These are phyloP conservation scores for Leccinum pachyderme DNA, from an alignment of 1,284 basidiomycete species.

Conservation along the genomic window DNA sequence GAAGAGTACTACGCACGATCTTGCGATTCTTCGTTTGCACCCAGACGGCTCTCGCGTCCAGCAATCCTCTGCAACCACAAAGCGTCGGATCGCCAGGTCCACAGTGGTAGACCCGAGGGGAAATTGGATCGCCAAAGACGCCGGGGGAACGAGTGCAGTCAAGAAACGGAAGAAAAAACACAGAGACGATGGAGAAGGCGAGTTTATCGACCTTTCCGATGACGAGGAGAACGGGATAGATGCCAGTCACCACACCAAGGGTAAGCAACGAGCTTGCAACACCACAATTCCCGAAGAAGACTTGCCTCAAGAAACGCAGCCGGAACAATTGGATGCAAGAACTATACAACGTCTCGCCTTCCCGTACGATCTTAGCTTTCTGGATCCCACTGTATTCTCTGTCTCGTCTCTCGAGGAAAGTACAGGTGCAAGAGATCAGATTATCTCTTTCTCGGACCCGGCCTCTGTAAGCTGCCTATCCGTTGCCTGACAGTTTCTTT, in stretches of 20 bases:
- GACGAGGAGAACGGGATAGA: conserved; percentile 11
- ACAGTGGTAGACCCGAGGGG: conserved; percentile 34
- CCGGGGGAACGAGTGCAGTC: conserved; percentile 39
- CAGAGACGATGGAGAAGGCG: conserved; percentile 23
- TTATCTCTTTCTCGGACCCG: conserved; percentile 34
- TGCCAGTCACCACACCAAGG: conserved; percentile 17
- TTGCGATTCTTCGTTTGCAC: conserved; percentile 56
- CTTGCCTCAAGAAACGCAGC: conserved; percentile 5
- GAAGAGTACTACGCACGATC: conserved; percentile 56
- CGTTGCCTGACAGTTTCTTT: background rate
- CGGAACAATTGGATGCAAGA: conserved; percentile 23
- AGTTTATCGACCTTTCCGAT: conserved; percentile 20
- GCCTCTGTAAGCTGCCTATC: conserved; percentile 44
- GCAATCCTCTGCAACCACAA: conserved; percentile 37
- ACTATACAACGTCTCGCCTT: conserved; percentile 40
- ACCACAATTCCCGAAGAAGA: conserved; percentile 7
- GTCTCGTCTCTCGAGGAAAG: conserved; percentile 14
- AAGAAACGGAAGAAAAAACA: conserved; percentile 26
- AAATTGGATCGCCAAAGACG: conserved; percentile 37
- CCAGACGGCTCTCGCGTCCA: conserved; percentile 57
- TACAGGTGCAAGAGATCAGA: background rate
- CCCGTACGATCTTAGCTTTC: conserved; percentile 40
- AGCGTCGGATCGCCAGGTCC: conserved; percentile 26
- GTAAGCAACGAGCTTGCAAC: conserved; percentile 24
- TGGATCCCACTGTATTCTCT: conserved; percentile 16